phyloP scores from a whole-genome alignment of 2,329 filamentous ascomycete genomes.

The Pseudogymnoascus sp. region DNA sequence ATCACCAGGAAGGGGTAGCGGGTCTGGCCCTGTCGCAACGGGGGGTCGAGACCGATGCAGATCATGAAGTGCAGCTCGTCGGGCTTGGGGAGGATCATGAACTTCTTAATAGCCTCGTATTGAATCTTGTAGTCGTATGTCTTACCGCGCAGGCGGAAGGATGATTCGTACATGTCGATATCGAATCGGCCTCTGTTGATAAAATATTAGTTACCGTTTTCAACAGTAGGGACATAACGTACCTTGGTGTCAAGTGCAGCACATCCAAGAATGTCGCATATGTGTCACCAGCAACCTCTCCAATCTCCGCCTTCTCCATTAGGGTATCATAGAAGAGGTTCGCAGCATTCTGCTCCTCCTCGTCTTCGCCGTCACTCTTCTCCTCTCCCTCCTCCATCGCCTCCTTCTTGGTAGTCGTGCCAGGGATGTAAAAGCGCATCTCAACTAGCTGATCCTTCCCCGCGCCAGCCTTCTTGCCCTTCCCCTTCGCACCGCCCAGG shows the following conservation, averaged over 20 bases:
- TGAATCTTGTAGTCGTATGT: constrained; percentile 99
- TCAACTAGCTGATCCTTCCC: constrained; percentile 91
- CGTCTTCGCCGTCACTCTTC: constrained; percentile 50
- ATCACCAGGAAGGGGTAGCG: constrained; percentile 97
- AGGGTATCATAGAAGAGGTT: constrained; percentile 97
- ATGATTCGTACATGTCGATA: constrained; percentile 98
- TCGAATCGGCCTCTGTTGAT: constrained; percentile 84
- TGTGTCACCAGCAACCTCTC: constrained; percentile 96
- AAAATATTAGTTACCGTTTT: constrained; percentile 21
- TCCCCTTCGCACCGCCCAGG: constrained; percentile 63
- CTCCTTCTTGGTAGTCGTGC: constrained; percentile 73
- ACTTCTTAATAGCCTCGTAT: constrained; percentile 96
- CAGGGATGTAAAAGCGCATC: constrained; percentile 98
- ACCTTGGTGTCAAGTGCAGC: constrained; percentile 91
- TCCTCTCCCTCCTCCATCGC: constrained; percentile 57
- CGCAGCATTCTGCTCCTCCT: constrained; percentile 86
- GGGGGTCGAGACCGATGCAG: constrained; percentile 87
- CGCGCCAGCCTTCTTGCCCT: constrained; percentile 82
- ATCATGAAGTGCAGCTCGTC: constrained; percentile 95
- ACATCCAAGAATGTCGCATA: constrained; percentile 97
- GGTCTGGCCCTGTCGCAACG: constrained; percentile 92
- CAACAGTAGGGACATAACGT: constrained; percentile 23
- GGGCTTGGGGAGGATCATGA: constrained; percentile 97
- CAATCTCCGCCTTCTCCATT: constrained; percentile 98
- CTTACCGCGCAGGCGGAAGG: constrained; percentile 93